Evolutionary conservation across 2,329 filamentous ascomycete genomes (phyloP).

Genomic region (Paradendryphiella salina): DNA sequence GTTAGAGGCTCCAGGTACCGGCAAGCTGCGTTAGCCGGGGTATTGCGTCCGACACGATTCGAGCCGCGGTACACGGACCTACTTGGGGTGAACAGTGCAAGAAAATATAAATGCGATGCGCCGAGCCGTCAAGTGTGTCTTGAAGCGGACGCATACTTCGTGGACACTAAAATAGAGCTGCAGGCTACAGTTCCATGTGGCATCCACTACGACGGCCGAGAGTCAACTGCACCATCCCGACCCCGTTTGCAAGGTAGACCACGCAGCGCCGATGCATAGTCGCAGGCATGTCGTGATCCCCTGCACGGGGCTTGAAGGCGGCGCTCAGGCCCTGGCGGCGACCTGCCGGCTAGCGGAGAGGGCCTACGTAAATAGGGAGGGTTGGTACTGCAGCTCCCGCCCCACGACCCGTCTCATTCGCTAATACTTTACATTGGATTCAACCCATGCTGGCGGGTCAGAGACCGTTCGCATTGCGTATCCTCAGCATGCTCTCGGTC

Average conservation of each 20-base stretch:
- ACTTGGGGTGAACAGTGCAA: constrained; percentile 16
- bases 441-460: constrained; percentile 23
- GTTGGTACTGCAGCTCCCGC: constrained; percentile 17
- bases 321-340: constrained; percentile 22
- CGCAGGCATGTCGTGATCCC: constrained; percentile 27
- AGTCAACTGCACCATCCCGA: constrained; percentile 13
- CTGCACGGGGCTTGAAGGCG: constrained; percentile 21
- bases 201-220: background rate
- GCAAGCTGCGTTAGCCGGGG: constrained; percentile 29
- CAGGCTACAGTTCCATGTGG: constrained; percentile 21
- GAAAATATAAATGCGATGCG: constrained; percentile 9
- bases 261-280: constrained; percentile 15
- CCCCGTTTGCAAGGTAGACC: too few species aligned
- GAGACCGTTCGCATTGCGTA: constrained; percentile 24
- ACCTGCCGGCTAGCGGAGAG: constrained; percentile 17
- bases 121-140: constrained; percentile 12
- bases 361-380: constrained; percentile 25
- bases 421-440: constrained; percentile 21
- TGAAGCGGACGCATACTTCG: constrained; percentile 6
- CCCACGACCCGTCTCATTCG: constrained; percentile 23
- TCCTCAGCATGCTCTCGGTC: constrained; percentile 8
- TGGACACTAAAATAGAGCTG: constrained; percentile 13
- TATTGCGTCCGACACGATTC: constrained; percentile 29
- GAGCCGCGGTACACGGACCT: constrained; percentile 25
- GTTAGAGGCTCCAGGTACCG: constrained; percentile 33